Percentiles rank a stretch among this genome's conserved stretches.
These are phyloP conservation scores for Scopulariopsis brevicaulis DNA, from an alignment of 2,329 filamentous ascomycete genomes.

Conservation along the genomic window DNA sequence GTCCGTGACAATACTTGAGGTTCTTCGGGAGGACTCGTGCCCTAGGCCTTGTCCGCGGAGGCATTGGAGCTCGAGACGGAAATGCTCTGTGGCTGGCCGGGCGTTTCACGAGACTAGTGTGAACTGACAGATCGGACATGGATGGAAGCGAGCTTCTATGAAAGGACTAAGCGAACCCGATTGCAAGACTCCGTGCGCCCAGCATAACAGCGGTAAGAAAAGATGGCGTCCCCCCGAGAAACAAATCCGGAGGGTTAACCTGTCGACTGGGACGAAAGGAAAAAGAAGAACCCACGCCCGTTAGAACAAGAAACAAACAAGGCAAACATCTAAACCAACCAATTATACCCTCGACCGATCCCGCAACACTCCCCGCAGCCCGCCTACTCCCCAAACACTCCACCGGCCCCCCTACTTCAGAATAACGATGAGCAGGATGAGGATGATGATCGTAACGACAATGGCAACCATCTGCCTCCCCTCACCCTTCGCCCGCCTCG, in stretches of 20 bases:
- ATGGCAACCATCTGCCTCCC: constrained; percentile 81
- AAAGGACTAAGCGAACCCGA: background rate
- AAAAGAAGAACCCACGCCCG: background rate
- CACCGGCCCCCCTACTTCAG: constrained; percentile 47
- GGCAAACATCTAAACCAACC: background rate
- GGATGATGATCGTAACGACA: constrained; percentile 68
- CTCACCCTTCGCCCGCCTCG: constrained; percentile 61
- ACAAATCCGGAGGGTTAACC: background rate
- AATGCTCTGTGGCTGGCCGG: too few relatives aligned
- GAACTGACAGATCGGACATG: background rate
- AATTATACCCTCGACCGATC: background rate
- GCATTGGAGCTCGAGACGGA: too few relatives aligned
- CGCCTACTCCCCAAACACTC: too few relatives aligned
- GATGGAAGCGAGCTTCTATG: background rate
- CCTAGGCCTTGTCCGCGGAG: too few relatives aligned
- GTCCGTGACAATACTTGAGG: too few relatives aligned
- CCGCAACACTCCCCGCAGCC: background rate
- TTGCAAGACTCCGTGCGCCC: background rate
- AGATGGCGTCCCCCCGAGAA: background rate
- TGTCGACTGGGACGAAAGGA: background rate
- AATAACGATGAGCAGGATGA: constrained; percentile 73
- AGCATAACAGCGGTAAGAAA: background rate
- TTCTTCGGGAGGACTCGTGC: too few relatives aligned
- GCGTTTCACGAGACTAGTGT: too few relatives aligned
- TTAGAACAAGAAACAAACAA: background rate